phyloP scores from a whole-genome alignment of 1,284 basidiomycete genomes.

The Abortiporus biennis region DNA sequence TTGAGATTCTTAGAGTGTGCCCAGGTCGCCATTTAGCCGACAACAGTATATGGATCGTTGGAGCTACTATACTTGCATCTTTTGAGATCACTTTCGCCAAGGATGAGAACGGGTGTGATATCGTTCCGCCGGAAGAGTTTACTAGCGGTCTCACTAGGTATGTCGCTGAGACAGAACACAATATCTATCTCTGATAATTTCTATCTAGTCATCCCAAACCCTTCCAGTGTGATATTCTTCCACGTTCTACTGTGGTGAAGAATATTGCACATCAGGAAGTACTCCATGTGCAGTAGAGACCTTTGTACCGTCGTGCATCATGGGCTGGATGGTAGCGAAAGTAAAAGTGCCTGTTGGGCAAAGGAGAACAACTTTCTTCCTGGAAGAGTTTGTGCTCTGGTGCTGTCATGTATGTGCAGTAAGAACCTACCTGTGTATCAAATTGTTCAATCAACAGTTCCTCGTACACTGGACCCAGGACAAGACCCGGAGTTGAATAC shows the following conservation, averaged over 20 bases:
- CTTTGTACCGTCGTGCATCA: not conserved
- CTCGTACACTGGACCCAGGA: too few relatives aligned
- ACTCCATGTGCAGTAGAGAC: not conserved
- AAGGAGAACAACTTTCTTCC: too few relatives aligned
- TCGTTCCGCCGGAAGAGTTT: not conserved
- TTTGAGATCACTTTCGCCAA: not conserved
- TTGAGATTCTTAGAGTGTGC: not conserved
- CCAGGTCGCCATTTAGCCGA: not conserved
- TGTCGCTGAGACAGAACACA: not conserved
- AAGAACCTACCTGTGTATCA: too few relatives aligned
- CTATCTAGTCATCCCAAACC: not conserved
- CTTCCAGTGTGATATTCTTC: not conserved
- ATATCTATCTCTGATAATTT: not conserved
- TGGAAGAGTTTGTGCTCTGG: too few relatives aligned
- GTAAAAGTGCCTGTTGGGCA: too few relatives aligned
- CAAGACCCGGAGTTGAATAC: too few relatives aligned
- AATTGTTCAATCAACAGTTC: too few relatives aligned
- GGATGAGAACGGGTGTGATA: not conserved
- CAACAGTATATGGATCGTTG: not conserved
- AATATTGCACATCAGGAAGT: not conserved
- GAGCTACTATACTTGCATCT: not conserved
- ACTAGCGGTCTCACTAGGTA: not conserved
- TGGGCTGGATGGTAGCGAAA: not conserved
- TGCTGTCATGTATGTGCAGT: too few relatives aligned
- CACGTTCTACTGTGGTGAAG: not conserved